Percentiles rank a stretch among this genome's conserved stretches.
Evolutionary conservation across 179 eudicot genomes (phyloP).

Genomic region (Carnegiea gigantea): DNA sequence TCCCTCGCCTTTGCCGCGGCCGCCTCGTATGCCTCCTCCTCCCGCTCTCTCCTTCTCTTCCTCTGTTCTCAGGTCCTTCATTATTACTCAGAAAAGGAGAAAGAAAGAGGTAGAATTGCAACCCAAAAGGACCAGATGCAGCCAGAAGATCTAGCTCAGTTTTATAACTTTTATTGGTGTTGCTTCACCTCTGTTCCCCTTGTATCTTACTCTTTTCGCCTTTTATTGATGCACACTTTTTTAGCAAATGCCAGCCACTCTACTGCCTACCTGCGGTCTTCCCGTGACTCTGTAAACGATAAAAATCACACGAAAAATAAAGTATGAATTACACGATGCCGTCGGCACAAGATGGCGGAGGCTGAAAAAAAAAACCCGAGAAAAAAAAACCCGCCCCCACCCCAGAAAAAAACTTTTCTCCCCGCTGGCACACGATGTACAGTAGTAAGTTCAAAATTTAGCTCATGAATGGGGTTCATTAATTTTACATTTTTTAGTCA

Average conservation of each 20-base stretch:
- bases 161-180: not conserved
- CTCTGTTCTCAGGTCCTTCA: not conserved
- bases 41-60: conserved; percentile 13
- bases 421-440: too few relatives aligned
- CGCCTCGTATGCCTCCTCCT: conserved; percentile 11
- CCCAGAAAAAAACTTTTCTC: too few relatives aligned
- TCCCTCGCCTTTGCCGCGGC: conserved; percentile 9
- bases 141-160: not conserved
- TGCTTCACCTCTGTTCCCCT: not conserved
- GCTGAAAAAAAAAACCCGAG: too few relatives aligned
- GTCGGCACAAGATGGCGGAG: too few relatives aligned
- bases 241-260: not conserved
- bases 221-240: not conserved
- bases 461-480: too few relatives aligned
- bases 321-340: not conserved
- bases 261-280: not conserved
- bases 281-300: not conserved
- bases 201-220: not conserved
- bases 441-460: too few relatives aligned
- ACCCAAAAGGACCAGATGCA: not conserved
- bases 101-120: not conserved
- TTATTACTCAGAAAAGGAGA: not conserved
- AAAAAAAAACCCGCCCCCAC: too few relatives aligned
- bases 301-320: not conserved
- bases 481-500: too few relatives aligned